Conservation (phyloP, 169 alveolate species). For the Cryptosporidium andersoni region DNA sequence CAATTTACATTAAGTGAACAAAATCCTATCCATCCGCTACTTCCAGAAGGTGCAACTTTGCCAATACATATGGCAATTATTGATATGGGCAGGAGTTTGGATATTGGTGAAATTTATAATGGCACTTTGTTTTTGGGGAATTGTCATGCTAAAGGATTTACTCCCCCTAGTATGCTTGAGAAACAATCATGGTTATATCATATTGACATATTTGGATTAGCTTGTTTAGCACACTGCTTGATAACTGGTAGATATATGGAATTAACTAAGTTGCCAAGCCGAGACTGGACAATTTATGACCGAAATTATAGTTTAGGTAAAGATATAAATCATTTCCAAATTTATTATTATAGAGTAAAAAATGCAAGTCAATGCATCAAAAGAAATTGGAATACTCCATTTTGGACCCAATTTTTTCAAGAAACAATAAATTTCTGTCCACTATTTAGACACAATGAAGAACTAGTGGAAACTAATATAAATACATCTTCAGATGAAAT, state of each 20-base stretch:
- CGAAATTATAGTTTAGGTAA: background rate
- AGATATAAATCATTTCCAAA: background rate
- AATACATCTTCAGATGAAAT: background rate
- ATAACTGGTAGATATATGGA: slow-evolving; percentile 70
- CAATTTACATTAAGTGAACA: background rate
- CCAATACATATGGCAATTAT: slow-evolving; percentile 39
- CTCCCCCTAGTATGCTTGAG: slow-evolving; percentile 65
- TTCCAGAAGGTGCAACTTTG: slow-evolving; percentile 15
- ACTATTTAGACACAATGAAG: background rate
- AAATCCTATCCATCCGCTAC: slow-evolving; percentile 12
- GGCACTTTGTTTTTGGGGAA: slow-evolving; percentile 58
- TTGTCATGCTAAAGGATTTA: slow-evolving; percentile 46
- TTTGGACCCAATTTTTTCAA: slow-evolving; percentile 42
- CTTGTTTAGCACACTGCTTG: slow-evolving; percentile 45
- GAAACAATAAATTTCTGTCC: slow-evolving; percentile 59
- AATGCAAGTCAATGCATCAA: slow-evolving; percentile 53
- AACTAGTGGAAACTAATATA: background rate
- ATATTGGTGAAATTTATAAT: slow-evolving; percentile 58
- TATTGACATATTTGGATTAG: slow-evolving; percentile 61
- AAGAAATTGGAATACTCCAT: slow-evolving; percentile 48
- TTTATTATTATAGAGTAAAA: slow-evolving; percentile 40
- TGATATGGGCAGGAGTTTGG: slow-evolving; percentile 67
- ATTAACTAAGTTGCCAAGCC: slow-evolving; percentile 50
- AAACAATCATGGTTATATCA: slow-evolving; percentile 65
- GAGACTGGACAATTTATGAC: background rate